Evolutionary conservation across 208 protist species (phyloP).

Genomic region (Trypanosoma boissoni): DNA sequence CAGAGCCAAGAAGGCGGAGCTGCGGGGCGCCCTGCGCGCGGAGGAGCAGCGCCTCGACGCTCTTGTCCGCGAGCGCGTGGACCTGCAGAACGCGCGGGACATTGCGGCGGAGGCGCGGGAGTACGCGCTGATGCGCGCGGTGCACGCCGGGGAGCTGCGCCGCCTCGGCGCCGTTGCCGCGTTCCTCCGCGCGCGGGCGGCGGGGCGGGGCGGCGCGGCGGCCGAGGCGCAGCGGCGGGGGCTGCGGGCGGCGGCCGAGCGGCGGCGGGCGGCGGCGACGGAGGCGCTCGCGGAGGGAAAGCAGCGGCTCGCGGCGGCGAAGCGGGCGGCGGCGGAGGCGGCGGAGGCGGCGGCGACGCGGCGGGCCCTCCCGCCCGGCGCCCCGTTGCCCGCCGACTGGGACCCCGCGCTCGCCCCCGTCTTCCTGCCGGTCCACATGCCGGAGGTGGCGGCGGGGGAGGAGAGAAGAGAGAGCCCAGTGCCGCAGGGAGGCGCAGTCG

Average conservation of each 20-base stretch:
- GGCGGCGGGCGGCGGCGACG: conserved; percentile 1
- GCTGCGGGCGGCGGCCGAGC: not conserved
- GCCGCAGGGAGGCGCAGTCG: not conserved
- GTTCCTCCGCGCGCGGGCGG: conserved; percentile 2
- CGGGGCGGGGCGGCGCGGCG: not conserved
- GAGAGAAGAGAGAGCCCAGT: not conserved
- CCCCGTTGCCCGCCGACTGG: conserved; percentile 2
- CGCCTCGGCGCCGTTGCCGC: not conserved
- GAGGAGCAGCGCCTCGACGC: not conserved
- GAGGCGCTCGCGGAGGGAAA: conserved; percentile 16
- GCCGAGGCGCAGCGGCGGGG: not conserved
- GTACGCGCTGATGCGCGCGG: conserved; percentile 3
- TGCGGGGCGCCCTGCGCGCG: not conserved
- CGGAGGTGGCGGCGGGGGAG: not conserved
- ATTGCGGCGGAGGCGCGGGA: conserved; percentile 13
- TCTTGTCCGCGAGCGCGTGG: not conserved
- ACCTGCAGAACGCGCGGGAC: not conserved
- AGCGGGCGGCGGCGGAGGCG: conserved; percentile 2
- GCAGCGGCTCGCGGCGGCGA: not conserved
- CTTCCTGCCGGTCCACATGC: conserved; percentile 12
- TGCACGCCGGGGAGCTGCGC: conserved; percentile 13
- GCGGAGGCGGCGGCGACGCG: conserved; percentile 6
- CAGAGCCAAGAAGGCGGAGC: not conserved
- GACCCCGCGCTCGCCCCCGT: conserved; percentile 9
- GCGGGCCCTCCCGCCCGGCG: not conserved